These are phyloP conservation scores for Saturnispora sekii DNA, from an alignment of 805 yeast genomes.

Conservation along the genomic window DNA sequence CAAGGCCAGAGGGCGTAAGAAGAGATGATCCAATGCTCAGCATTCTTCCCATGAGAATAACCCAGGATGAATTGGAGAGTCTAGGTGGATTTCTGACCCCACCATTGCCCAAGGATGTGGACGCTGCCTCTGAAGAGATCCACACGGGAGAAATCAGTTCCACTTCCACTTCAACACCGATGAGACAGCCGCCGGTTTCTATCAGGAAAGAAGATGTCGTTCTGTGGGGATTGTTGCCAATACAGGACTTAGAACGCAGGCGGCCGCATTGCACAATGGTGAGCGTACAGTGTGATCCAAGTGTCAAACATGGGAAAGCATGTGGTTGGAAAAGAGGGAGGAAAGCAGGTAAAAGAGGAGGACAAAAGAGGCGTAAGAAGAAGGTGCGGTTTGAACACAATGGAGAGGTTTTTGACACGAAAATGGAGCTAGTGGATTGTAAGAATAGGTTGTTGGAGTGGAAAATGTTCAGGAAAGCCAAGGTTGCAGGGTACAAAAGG, in stretches of 20 bases:
- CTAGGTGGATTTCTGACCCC: neutral
- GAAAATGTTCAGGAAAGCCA: no score
- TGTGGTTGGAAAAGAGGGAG: no score
- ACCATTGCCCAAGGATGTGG: neutral
- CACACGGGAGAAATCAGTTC: neutral
- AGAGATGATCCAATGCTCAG: no score
- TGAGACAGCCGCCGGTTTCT: neutral
- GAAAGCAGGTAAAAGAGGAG: no score
- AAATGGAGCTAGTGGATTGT: neutral
- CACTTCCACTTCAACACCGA: slow-evolving; percentile 5
- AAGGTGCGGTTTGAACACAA: no score
- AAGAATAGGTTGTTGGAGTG: no score
- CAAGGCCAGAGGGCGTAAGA: slow-evolving; percentile 29
- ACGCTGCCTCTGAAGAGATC: neutral
- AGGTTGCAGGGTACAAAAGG: neutral
- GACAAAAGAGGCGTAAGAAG: no score
- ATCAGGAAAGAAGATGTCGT: neutral
- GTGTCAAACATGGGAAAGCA: no score
- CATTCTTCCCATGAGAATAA: no score
- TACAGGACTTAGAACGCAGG: neutral
- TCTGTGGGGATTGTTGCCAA: slow-evolving; percentile 1
- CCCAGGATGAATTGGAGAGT: no score
- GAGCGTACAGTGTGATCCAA: no score
- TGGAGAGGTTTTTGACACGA: neutral
- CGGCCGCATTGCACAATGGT: no score